Percentiles rank a stretch among this genome's conserved stretches.
Evolutionary conservation across 306 rosid genomes (phyloP).

Genomic region (barrel medic (Medicago truncatula)): DNA sequence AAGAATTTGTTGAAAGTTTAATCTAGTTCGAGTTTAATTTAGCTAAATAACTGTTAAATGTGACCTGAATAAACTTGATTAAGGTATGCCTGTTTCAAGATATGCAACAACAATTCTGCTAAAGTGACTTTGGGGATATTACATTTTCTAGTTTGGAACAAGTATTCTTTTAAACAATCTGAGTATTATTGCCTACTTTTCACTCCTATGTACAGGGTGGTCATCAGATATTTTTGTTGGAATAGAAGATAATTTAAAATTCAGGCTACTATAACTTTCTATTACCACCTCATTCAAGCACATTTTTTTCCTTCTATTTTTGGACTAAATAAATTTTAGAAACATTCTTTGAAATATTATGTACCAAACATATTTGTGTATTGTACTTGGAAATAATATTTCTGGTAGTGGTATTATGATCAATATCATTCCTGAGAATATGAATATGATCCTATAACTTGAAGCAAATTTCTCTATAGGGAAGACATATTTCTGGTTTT

Average conservation of each 20-base stretch:
- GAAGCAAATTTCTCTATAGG: not conserved
- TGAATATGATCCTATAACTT: not conserved
- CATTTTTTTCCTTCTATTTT: not conserved
- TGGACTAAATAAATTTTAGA: not conserved
- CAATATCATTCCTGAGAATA: no score
- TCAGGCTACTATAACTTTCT: not conserved
- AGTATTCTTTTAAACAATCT: not conserved
- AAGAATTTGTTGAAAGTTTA: not conserved
- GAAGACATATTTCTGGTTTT: constrained; percentile 4
- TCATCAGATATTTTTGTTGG: not conserved
- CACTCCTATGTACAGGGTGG: not conserved
- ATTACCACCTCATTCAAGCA: not conserved
- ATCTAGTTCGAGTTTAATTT: not conserved
- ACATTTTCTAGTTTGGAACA: not conserved
- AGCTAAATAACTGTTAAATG: constrained; percentile 14
- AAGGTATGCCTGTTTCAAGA: not conserved
- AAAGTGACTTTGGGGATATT: constrained; percentile 1
- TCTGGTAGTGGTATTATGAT: no score
- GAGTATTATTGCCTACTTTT: not conserved
- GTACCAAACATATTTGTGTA: not conserved
- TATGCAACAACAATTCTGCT: not conserved
- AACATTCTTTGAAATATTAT: not conserved
- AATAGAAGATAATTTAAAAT: not conserved
- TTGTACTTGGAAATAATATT: not conserved
- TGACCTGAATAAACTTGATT: constrained; percentile 14